Base-by-base conservation (phyloP, 768 basidiomycete genomes). In the Boletus rex-veris region DNA sequence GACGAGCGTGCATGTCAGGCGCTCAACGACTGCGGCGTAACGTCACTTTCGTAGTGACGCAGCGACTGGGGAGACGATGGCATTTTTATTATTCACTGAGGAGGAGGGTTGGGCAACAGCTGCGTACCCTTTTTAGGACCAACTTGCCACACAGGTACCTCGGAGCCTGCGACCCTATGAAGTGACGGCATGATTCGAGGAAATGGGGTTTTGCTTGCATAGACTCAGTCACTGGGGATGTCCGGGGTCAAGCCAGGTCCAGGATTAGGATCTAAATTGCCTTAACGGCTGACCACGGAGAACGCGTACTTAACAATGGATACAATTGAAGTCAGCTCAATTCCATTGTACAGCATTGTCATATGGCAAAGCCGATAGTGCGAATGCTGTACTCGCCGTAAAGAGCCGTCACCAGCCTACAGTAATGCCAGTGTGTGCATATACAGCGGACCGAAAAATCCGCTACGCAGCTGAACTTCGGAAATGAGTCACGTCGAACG, bases 141-240 rank as follows among this genome's bases (percentile, higher is more conserved):
- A 14, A 16, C 37, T 42, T n/a, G 21, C 21, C 3, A 44, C 15
- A 31, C 36, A 46, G 38, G 60, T 59, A 48, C 61, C 48, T 54
- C 24, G 48, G 36, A 40, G 11, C 53, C 53, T 50, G 48, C n/a
- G 24, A 48, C 57, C 58, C 58, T 61, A 60, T 41, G 59, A 64
- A 64, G 44, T 63, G 48, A 63, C 62, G 55, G 58, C 62, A 59
- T 48, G 3, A 3, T 2, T 0, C 28, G 31, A 24, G 31, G n/a
- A 12, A 52, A 16, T 43, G 19, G 15, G 12, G 15, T 36, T 36
- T 36, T 28, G 28, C 5, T 15, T 12, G 35, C 35, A 12, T 5
- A 36, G 35, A 11, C 35, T 24, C 24, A 24, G 1, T 12, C 24
- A 6, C 1, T 12, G 15, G 1, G 54, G 46, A 53, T 43, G 61